A percentile compares a stretch with the other conserved stretches of the same genome.
These are phyloP conservation scores for Sarocladium strictum DNA, from an alignment of 2,329 filamentous ascomycete species.

Conservation along the genomic window DNA sequence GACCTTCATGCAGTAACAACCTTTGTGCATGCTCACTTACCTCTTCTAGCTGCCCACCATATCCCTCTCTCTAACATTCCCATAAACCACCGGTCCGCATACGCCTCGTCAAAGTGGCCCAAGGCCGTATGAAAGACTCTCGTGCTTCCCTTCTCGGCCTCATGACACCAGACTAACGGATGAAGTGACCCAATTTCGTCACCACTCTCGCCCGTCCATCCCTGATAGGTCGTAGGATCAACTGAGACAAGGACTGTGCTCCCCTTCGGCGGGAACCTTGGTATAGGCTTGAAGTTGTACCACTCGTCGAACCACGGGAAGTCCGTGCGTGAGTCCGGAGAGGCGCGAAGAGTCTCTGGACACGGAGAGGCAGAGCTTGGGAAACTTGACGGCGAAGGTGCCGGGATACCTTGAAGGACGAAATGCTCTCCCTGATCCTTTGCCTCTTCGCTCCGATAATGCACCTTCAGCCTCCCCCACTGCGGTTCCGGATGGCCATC, in stretches of 20 bases:
- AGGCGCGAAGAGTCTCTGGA: background rate
- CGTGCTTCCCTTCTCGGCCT: background rate
- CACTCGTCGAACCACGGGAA: constrained; percentile 6
- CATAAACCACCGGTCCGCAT: constrained; percentile 2
- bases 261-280: background rate
- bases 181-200: background rate
- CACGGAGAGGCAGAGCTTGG: background rate
- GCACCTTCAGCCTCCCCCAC: background rate
- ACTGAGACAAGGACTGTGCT: background rate
- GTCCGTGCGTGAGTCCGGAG: background rate
- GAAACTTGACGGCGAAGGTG: background rate
- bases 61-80: background rate
- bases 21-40: background rate
- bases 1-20: background rate
- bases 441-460: background rate
- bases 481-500: constrained; percentile 1
- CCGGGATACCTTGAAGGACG: background rate
- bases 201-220: background rate
- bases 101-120: constrained; percentile 5
- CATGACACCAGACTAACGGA: constrained; percentile 3
- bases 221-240: background rate
- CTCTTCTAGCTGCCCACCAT: background rate
- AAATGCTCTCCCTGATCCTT: background rate
- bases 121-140: constrained; percentile 2
- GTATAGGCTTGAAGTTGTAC: background rate